These are phyloP conservation scores for Cyphellophora attinorum DNA, from an alignment of 2,329 filamentous ascomycete genomes.

Conservation along the genomic window DNA sequence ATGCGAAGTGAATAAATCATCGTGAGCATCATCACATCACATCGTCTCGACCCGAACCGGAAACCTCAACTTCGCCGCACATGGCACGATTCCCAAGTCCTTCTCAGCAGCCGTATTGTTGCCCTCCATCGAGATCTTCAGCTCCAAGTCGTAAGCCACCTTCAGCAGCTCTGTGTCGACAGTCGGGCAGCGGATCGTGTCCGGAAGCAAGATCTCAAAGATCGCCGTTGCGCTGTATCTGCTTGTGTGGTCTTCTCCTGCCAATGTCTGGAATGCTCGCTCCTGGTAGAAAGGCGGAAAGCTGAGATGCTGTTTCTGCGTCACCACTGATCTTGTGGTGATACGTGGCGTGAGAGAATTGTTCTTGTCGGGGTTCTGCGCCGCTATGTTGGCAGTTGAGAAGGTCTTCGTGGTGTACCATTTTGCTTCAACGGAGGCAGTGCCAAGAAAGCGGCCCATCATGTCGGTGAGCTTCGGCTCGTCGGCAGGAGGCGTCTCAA, in stretches of 20 bases:
- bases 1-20: too few relatives aligned
- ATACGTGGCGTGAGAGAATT: slow-evolving; percentile 5
- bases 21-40: too few relatives aligned
- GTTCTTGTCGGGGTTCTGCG: slow-evolving; percentile 1
- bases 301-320: slow-evolving; percentile 7
- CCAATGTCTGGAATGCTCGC: neutral
- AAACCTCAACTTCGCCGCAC: slow-evolving; percentile 7
- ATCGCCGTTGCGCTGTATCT: slow-evolving; percentile 10
- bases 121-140: slow-evolving; percentile 9
- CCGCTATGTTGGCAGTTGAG: slow-evolving; percentile 5
- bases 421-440: slow-evolving; percentile 9
- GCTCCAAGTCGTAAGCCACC: slow-evolving; percentile 10
- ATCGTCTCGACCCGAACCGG: slow-evolving; percentile 5
- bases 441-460: slow-evolving; percentile 1
- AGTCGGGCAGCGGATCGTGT: slow-evolving; percentile 10
- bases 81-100: slow-evolving; percentile 3
- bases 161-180: slow-evolving; percentile 10
- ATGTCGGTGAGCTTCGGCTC: slow-evolving; percentile 3
- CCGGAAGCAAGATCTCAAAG: slow-evolving; percentile 12
- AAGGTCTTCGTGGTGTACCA: slow-evolving; percentile 12
- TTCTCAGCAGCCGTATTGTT: too few relatives aligned
- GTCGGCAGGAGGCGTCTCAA: slow-evolving; percentile 3
- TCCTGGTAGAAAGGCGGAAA: slow-evolving; percentile 11
- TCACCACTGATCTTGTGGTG: slow-evolving; percentile 7
- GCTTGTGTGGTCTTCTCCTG: neutral